Base-by-base conservation (phyloP, 352 stramenopile genomes). In the Globisporangium uncinulatum region DNA sequence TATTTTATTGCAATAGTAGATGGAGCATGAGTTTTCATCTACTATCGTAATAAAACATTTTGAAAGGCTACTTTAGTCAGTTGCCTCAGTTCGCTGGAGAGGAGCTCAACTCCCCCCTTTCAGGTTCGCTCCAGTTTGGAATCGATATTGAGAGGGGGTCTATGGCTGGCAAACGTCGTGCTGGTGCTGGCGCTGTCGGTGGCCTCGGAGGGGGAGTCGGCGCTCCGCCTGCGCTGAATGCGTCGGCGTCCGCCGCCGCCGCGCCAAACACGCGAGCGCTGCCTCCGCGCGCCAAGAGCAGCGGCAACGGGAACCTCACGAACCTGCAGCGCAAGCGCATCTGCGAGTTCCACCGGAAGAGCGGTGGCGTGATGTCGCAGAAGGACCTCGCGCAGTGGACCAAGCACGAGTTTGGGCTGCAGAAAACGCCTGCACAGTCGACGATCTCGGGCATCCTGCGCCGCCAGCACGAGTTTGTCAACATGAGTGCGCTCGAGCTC, bases 381-480 rank as follows among this genome's bases (percentile, higher is more conserved):
- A 94, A 94, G 63, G 83, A 94, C 65, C 56, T 94, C 56, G 82
- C 81, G 44, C 81, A 90, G 57, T 94, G 83, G 83, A 89, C 83
- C 56, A 90, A 91, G 65, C 81, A 91, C 67, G 83, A 94, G 69
- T 94, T 94, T 57, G 69, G 74, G 41, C 67, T 94, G 15, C 83
- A 87, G 57, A 90, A 90, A 62, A 88, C 81, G 50, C 83, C 83
- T 1, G 83, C 83, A 54, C 83, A 94, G 67, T 89, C 81, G 0
- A 94, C 83, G 24, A 94, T 94, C 59, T 89, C 77, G 21, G 83
- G 83, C 29, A 94, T 94, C 62, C 55, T 94, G 39, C 73, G 79
- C 0, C 77, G 83, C 51, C 79, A 92, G 67, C 83, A 94, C 56
- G 78, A 92, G 65, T 94, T 92, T 56, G 82, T 87, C 55, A 87